phyloP scores from a whole-genome alignment of 1,284 basidiomycete genomes.

The Ceratobasidium sp. region DNA sequence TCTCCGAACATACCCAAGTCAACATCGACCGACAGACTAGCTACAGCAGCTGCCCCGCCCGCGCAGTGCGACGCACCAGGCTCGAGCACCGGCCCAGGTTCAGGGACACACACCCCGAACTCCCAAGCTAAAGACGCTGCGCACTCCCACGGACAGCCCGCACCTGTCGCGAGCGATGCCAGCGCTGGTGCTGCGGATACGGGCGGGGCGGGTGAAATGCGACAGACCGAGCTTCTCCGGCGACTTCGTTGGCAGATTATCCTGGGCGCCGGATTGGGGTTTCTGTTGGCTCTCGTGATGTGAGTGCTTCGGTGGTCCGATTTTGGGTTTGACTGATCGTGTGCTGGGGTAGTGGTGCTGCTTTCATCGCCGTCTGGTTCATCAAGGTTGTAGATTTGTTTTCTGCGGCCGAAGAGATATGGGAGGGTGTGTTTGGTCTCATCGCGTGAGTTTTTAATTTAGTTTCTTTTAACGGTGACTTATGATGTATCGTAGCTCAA shows the following conservation, averaged over 20 bases:
- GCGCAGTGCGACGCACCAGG: conserved; percentile 39
- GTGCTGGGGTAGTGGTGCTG: conserved; percentile 59
- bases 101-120: conserved; percentile 18
- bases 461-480: not conserved
- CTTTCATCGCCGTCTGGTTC: conserved; percentile 85
- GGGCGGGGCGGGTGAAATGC: conserved; percentile 71
- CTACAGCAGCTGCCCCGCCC: conserved; percentile 27
- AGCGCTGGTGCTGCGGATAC: not conserved
- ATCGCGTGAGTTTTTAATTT: conserved; percentile 63
- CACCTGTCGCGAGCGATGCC: not conserved
- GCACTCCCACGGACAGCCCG: not conserved
- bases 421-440: conserved; percentile 79
- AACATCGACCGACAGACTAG: conserved; percentile 56
- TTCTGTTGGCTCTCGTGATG: conserved; percentile 38
- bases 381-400: conserved; percentile 76
- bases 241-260: conserved; percentile 56
- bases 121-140: conserved; percentile 17
- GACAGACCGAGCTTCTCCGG: conserved; percentile 63
- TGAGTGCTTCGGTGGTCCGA: conserved; percentile 51
- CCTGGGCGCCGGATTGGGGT: conserved; percentile 53
- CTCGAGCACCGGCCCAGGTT: conserved; percentile 21
- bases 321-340: conserved; percentile 56
- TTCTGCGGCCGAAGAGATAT: conserved; percentile 71
- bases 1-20: not conserved
- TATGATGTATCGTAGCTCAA: conserved; percentile 51